A percentile compares a stretch with the other conserved stretches of the same genome.
Conservation (phyloP, 495 filamentous ascomycete genomes). For the Chaetomidium leptoderma region DNA sequence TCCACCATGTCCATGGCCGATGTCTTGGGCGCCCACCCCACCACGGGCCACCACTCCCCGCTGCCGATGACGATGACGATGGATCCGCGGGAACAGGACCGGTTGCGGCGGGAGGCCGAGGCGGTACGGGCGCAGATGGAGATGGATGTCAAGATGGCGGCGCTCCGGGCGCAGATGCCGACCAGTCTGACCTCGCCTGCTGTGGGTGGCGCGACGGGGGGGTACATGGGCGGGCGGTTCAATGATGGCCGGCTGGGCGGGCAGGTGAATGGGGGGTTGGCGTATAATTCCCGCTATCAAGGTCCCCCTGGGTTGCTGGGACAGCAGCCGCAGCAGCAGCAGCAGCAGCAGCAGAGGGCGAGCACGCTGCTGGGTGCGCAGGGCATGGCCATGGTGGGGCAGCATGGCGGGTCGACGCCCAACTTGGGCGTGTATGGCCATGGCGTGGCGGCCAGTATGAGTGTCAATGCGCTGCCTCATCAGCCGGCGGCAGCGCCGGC, state of each 20-base stretch:
- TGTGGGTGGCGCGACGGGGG: conserved; percentile 34
- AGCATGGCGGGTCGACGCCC: conserved; percentile 14
- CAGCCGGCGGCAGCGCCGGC: background rate
- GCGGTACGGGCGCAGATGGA: conserved; percentile 30
- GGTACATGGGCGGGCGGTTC: conserved; percentile 50
- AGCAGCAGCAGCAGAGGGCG: conserved; percentile 13
- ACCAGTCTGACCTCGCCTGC: conserved; percentile 26
- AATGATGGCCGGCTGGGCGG: conserved; percentile 47
- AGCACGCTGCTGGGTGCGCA: background rate
- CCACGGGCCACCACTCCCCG: background rate
- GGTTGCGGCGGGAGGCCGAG: conserved; percentile 37
- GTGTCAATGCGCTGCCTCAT: background rate
- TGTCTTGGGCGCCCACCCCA: conserved; percentile 49
- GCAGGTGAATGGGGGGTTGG: conserved; percentile 7
- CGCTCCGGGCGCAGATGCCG: conserved; percentile 42
- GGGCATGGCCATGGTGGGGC: background rate
- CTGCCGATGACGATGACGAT: background rate
- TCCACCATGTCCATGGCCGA: conserved; percentile 64
- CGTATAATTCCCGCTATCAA: too few relatives aligned
- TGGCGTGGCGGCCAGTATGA: background rate
- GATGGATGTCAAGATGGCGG: conserved; percentile 39
- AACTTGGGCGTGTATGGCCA: conserved; percentile 5
- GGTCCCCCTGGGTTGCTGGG: background rate
- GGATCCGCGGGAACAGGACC: conserved; percentile 35
- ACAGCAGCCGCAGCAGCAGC: conserved; percentile 12